A percentile compares a stretch with the other conserved stretches of the same genome.
phyloP scores from a whole-genome alignment of 2,329 filamentous ascomycete genomes.

The Trichoderma simmonsii region DNA sequence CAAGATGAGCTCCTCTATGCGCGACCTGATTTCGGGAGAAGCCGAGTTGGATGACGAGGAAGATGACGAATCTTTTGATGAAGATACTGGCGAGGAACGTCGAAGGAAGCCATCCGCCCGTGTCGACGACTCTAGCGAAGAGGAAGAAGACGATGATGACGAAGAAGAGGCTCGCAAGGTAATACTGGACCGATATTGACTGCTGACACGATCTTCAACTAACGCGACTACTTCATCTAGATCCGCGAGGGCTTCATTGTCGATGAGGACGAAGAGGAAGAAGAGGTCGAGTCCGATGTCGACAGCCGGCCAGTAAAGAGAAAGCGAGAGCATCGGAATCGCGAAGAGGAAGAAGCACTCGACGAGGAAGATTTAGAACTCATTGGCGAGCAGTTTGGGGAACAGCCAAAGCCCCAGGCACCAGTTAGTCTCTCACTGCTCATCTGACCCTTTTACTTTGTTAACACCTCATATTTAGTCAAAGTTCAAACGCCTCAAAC shows the following conservation, averaged over 20 bases:
- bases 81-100: conserved; percentile 63
- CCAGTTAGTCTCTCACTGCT: conserved; percentile 56
- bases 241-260: conserved; percentile 94
- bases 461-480: conserved; percentile 50
- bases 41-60: conserved; percentile 84
- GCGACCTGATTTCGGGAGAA: conserved; percentile 77
- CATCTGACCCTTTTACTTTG: not conserved
- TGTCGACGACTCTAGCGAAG: conserved; percentile 83
- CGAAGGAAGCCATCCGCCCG: conserved; percentile 37
- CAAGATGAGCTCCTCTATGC: conserved; percentile 63
- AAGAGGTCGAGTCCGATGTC: conserved; percentile 56
- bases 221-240: conserved; percentile 42
- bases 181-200: conserved; percentile 26
- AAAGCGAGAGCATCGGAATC: conserved; percentile 73
- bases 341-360: conserved; percentile 81
- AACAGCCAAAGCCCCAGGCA: conserved; percentile 56
- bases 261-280: conserved; percentile 79
- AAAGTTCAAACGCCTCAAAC: conserved; percentile 95
- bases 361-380: conserved; percentile 96
- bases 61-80: conserved; percentile 78
- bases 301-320: conserved; percentile 59
- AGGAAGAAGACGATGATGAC: conserved; percentile 90
- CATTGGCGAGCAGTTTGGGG: conserved; percentile 78
- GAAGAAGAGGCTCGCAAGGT: conserved; percentile 79
- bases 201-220: not conserved